Base-by-base conservation (phyloP, 2,329 filamentous ascomycete species). In the Alternaria ethzedia region DNA sequence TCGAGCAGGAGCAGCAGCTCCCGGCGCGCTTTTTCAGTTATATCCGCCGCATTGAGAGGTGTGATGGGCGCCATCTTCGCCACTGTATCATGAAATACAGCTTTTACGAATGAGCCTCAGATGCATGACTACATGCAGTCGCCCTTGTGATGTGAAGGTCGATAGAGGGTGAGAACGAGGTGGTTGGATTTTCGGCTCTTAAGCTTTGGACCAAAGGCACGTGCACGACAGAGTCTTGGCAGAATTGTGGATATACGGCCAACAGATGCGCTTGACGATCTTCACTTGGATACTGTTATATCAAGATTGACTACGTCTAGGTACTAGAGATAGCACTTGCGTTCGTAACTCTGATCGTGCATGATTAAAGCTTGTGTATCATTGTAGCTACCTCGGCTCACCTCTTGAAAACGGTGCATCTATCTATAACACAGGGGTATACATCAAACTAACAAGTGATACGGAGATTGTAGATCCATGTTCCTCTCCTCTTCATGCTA, bases 1-100 rank as follows among this genome's bases (percentile, higher is more conserved):
- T 98, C 95, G 66, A 99, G 90, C 73, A 98, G 89, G 82, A 91
- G 90, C 71, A 99, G 86, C 70, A 99, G 86, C 79, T 97, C 93
- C 80, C 94, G 94, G 66, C 94, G 91, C 70, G 94, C 92, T 82
- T 91, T 93, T 69, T 91, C 90, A 75, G 87, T 89, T 79, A 96
- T 89, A 76, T 93, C 89, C 72, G 91, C 88, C 64, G 90, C 88
- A 80, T 90, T 90, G 79, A 96, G 92, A 77, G 86, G 87, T 70
- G 81, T 84, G 81, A 88, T 87, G 82, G 89, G 89, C 83, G 88
- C 89, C 90, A 92, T 92, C 43, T 12, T 65, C 47, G 43, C 51
- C 50, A 21, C 57, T 63, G 57, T 60, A 55, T 60, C 61, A 63
- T 63, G 61, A 46, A 41, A 56, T 63, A 60, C 57, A 61, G 54